Conservation (phyloP, 148 eudicot genomes). For the Cornus florida region DNA sequence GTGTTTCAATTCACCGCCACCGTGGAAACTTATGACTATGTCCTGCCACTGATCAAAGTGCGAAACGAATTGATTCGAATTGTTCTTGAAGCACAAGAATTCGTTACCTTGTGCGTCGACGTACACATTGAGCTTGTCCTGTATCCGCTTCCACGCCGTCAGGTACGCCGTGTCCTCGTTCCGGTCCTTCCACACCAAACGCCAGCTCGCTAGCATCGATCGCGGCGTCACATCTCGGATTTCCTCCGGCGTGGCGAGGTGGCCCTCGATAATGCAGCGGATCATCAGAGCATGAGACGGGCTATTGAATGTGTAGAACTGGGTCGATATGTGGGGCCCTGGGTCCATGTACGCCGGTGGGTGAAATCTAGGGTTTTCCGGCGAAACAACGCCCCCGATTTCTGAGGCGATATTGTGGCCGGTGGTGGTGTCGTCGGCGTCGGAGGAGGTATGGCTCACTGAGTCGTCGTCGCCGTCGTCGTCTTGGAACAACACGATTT, state of each 20-base stretch:
- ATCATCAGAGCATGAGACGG: slow-evolving; percentile 78
- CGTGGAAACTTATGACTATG: slow-evolving; percentile 68
- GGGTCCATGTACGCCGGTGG: slow-evolving; percentile 42
- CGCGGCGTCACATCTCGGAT: slow-evolving; percentile 62
- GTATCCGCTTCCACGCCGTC: slow-evolving; percentile 95
- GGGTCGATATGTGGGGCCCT: slow-evolving; percentile 65
- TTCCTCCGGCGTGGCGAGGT: slow-evolving; percentile 61
- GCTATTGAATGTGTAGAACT: slow-evolving; percentile 79
- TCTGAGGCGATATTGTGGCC: slow-evolving; percentile 4
- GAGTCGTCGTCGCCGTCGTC: slow-evolving; percentile 25
- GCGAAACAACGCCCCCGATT: background rate
- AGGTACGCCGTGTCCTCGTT: slow-evolving; percentile 88
- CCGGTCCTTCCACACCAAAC: slow-evolving; percentile 92
- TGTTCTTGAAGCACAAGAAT: slow-evolving; percentile 77
- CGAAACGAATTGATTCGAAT: slow-evolving; percentile 70
- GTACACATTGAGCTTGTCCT: slow-evolving; percentile 71
- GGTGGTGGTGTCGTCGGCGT: slow-evolving; percentile 27
- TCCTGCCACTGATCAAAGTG: slow-evolving; percentile 87
- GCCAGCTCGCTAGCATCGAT: slow-evolving; percentile 70
- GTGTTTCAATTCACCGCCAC: slow-evolving; percentile 64
- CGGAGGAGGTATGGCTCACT: slow-evolving; percentile 34
- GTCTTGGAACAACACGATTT: slow-evolving; percentile 38
- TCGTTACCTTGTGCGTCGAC: slow-evolving; percentile 42
- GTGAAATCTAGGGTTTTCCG: background rate
- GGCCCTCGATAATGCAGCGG: slow-evolving; percentile 44